Conservation (phyloP, 495 filamentous ascomycete species). For the Rusavskia elegans region DNA sequence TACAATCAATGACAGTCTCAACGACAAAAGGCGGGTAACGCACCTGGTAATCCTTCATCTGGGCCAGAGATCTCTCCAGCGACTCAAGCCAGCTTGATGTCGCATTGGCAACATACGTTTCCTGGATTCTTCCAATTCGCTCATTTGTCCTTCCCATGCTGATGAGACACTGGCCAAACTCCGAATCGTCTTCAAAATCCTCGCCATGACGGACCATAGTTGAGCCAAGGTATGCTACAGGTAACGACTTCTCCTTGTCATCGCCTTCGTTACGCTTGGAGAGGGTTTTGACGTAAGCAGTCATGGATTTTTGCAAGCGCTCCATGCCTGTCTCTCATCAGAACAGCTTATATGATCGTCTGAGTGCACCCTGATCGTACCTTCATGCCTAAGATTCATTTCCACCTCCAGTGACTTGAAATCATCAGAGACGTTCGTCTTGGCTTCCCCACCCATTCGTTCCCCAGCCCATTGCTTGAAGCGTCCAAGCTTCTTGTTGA, state of each 20-base stretch:
- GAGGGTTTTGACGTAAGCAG: constrained; percentile 74
- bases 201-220: constrained; percentile 87
- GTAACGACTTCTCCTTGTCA: constrained; percentile 71
- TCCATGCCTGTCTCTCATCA: constrained; percentile 55
- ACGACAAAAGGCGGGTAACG: constrained; percentile 9
- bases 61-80: constrained; percentile 71
- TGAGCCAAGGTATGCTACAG: constrained; percentile 65
- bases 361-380: constrained; percentile 27
- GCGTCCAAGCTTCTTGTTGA: constrained; percentile 91
- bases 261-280: constrained; percentile 73
- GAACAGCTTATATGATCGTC: background rate
- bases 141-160: constrained; percentile 78
- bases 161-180: constrained; percentile 80
- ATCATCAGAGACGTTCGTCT: constrained; percentile 77
- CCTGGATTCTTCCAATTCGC: constrained; percentile 72
- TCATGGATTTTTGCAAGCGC: constrained; percentile 80
- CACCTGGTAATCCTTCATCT: constrained; percentile 97
- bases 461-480: constrained; percentile 98
- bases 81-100: constrained; percentile 85
- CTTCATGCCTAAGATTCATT: constrained; percentile 83
- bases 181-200: constrained; percentile 81
- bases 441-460: constrained; percentile 87
- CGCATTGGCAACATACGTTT: constrained; percentile 65
- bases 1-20: constrained; percentile 1
- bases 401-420: constrained; percentile 89